phyloP scores from a whole-genome alignment of 2,329 filamentous ascomycete species.

The Colletotrichum cordylinicola region DNA sequence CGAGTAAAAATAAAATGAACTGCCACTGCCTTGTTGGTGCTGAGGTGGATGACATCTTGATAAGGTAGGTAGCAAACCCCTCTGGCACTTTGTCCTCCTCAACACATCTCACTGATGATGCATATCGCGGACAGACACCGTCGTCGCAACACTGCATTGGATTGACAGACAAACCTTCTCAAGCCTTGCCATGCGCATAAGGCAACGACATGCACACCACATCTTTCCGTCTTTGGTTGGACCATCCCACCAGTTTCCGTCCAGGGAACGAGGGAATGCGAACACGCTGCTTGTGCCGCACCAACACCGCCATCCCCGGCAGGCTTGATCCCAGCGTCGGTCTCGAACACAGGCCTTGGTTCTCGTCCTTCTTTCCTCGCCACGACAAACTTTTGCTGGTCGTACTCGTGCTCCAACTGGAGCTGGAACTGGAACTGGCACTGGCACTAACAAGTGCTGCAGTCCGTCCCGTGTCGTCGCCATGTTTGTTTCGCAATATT shows the following conservation, averaged over 20 bases:
- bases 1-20: not conserved
- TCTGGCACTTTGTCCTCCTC: not conserved
- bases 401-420: not conserved
- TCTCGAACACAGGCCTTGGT: not conserved
- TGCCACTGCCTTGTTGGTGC: not conserved
- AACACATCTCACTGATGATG: not conserved
- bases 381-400: not conserved
- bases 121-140: not conserved
- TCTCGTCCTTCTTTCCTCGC: not conserved
- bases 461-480: not conserved
- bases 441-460: not conserved
- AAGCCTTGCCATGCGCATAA: conserved; percentile 10
- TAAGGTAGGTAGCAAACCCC: not conserved
- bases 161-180: not conserved
- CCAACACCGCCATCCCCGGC: conserved; percentile 9
- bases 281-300: conserved; percentile 4
- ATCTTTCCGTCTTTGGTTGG: not conserved
- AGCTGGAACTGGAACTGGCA: not conserved
- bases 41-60: not conserved
- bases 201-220: conserved; percentile 13
- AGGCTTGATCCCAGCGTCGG: not conserved
- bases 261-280: not conserved
- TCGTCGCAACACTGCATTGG: not conserved
- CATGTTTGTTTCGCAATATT: conserved; percentile 6
- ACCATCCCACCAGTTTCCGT: conserved; percentile 1